Evolutionary conservation across 306 rosid genomes (phyloP).

Genomic region (Castanea sativa): DNA sequence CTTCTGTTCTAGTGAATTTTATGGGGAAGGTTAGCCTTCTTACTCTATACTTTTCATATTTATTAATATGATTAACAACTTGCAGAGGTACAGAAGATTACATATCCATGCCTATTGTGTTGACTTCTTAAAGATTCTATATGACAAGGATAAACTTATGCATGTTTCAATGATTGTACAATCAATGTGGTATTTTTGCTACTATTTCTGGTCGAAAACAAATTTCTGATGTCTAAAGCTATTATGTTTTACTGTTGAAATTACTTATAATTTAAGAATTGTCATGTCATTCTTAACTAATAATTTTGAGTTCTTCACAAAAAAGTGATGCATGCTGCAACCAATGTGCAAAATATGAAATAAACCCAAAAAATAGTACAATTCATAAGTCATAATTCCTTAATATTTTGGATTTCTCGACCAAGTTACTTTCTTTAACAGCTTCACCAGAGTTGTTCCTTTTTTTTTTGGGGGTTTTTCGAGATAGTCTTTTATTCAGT

Average conservation of each 20-base stretch:
- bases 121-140: not conserved
- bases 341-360: not conserved
- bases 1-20: slow-evolving; percentile 67
- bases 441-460: not conserved
- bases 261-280: not conserved
- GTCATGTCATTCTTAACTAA: not conserved
- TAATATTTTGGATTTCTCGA: not conserved
- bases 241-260: not conserved
- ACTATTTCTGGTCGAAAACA: no score
- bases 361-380: not conserved
- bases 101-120: slow-evolving; percentile 10
- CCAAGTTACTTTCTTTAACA: not conserved
- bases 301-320: not conserved
- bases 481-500: slow-evolving; percentile 17
- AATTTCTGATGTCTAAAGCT: no score
- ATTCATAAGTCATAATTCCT: not conserved
- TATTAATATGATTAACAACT: not conserved
- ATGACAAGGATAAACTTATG: no score
- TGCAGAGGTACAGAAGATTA: slow-evolving; percentile 11
- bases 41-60: slow-evolving; percentile 7
- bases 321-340: not conserved
- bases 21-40: slow-evolving; percentile 73
- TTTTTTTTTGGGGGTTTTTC: slow-evolving; percentile 3
- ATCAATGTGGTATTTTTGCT: no score
- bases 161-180: no score